These are phyloP conservation scores for Breviolum minutum DNA, from an alignment of 73 alveolate species.

Conservation along the genomic window DNA sequence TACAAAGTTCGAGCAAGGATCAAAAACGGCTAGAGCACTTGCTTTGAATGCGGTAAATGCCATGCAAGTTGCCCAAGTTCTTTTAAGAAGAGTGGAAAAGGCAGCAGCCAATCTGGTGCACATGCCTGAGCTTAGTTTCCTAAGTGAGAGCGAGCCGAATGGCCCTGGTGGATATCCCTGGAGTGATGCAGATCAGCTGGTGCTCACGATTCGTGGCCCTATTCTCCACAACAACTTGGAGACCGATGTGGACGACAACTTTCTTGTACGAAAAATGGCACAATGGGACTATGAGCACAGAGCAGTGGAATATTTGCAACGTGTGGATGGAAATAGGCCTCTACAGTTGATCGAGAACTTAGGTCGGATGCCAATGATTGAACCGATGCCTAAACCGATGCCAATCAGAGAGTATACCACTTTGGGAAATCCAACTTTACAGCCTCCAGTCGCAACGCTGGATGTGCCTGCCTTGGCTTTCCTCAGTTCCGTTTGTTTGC, in stretches of 20 bases:
- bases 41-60: constrained; percentile 72
- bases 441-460: neutral
- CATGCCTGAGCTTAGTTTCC: constrained; percentile 47
- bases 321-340: constrained; percentile 58
- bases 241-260: constrained; percentile 26
- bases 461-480: neutral
- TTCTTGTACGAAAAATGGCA: constrained; percentile 40
- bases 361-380: constrained; percentile 73
- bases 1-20: constrained; percentile 46
- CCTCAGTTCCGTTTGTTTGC: neutral
- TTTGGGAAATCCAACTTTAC: neutral
- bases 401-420: neutral
- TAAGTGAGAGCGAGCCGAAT: constrained; percentile 64
- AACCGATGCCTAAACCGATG: constrained; percentile 59
- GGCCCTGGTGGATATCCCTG: constrained; percentile 57
- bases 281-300: constrained; percentile 69
- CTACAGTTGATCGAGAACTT: constrained; percentile 36
- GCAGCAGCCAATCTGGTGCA: constrained; percentile 52
- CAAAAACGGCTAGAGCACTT: constrained; percentile 16
- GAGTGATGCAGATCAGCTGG: constrained; percentile 19
- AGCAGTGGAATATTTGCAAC: constrained; percentile 46
- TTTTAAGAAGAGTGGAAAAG: constrained; percentile 55
- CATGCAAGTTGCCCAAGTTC: constrained; percentile 76
- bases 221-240: neutral
- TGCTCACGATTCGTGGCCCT: constrained; percentile 57